A percentile compares a stretch with the other conserved stretches of the same genome.
phyloP scores from a whole-genome alignment of 2,329 filamentous ascomycete species.

The Neofusicoccum umdonicola region DNA sequence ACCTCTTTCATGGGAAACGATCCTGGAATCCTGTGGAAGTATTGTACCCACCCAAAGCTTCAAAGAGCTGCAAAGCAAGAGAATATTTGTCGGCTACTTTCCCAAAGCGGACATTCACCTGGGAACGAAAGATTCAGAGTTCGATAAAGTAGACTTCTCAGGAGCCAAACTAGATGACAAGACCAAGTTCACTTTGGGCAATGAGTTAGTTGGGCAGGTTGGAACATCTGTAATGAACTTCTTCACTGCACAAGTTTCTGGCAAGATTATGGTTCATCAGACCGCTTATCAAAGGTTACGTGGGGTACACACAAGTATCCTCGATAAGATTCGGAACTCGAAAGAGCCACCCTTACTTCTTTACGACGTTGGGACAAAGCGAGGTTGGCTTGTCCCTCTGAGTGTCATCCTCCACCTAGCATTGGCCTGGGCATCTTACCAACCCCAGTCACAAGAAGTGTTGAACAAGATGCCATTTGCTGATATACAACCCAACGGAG shows the following conservation, averaged over 20 bases:
- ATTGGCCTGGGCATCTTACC: neutral
- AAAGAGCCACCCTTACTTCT: rapidly evolving
- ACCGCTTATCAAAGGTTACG: neutral
- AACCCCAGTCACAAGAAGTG: neutral
- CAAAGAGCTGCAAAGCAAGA: neutral
- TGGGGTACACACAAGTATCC: neutral
- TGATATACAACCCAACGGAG: neutral
- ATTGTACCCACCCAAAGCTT: neutral
- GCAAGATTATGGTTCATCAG: neutral
- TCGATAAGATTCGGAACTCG: neutral
- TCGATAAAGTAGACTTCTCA: neutral
- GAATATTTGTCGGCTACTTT: neutral
- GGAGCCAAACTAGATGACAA: neutral
- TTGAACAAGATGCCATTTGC: neutral
- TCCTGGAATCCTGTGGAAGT: neutral
- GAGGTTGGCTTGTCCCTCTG: neutral
- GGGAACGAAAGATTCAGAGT: neutral
- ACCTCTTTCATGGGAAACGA: neutral
- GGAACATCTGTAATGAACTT: neutral
- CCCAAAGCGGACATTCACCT: neutral
- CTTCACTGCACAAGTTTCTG: neutral
- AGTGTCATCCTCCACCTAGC: neutral
- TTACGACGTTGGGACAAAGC: neutral
- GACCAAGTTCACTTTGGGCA: neutral
- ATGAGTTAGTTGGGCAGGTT: neutral